Evolutionary conservation across 805 yeast species (phyloP).

Genomic region (Pichia manshurica): DNA sequence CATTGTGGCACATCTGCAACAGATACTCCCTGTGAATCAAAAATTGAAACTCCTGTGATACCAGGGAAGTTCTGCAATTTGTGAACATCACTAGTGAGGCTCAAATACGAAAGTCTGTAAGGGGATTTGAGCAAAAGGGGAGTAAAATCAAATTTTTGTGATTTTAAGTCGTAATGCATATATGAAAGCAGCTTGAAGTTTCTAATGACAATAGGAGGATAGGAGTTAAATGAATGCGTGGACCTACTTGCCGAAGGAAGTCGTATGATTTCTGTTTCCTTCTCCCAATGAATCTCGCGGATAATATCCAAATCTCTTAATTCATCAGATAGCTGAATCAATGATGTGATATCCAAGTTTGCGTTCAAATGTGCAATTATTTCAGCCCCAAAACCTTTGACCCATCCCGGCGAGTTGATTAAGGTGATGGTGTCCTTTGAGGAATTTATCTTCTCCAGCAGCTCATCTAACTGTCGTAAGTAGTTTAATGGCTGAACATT

Average conservation of each 20-base stretch:
- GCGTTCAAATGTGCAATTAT: conserved; percentile 46
- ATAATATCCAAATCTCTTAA: conserved; percentile 10
- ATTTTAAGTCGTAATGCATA: conserved; percentile 39
- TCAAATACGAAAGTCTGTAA: conserved; percentile 32
- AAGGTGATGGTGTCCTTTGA: conserved; percentile 24
- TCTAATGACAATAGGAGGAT: conserved; percentile 50
- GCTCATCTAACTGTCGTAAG: conserved; percentile 34
- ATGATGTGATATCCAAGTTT: conserved; percentile 45
- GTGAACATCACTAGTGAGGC: conserved; percentile 17
- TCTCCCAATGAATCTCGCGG: conserved; percentile 3
- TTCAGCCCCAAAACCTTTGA: conserved; percentile 77
- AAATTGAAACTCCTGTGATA: conserved; percentile 32
- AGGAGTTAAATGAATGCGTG: conserved; percentile 38
- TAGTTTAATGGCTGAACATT: conserved; percentile 59
- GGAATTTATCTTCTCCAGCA: conserved; percentile 31
- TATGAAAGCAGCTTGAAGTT: conserved; percentile 45
- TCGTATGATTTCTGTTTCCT: conserved; percentile 8
- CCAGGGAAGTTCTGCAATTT: conserved; percentile 24
- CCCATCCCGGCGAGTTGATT: conserved; percentile 87
- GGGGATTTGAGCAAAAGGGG: conserved; percentile 40
- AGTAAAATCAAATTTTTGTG: conserved; percentile 33
- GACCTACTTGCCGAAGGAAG: conserved; percentile 10
- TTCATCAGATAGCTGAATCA: conserved; percentile 48
- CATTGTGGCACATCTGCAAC: conserved; percentile 30
- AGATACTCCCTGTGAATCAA: conserved; percentile 30